Conservation (phyloP, 805 yeast species). For the Ogataea pignaliae region DNA sequence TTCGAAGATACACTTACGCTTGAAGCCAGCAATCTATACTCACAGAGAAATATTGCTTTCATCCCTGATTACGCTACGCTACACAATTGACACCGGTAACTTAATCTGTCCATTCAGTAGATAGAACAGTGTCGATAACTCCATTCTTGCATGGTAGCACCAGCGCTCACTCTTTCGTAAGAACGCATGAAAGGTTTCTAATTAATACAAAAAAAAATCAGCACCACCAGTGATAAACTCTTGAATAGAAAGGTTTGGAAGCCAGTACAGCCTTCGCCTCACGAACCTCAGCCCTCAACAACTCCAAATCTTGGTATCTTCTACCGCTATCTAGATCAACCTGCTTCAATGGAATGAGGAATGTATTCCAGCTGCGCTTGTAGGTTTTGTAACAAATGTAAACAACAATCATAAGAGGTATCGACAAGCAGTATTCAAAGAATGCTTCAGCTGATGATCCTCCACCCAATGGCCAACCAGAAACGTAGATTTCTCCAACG, state of each 20-base stretch:
- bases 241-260: slow-evolving; percentile 20
- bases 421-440: slow-evolving; percentile 49
- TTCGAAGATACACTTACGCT: too few relatives aligned
- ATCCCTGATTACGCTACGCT: too few relatives aligned
- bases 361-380: slow-evolving; percentile 12
- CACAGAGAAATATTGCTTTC: too few relatives aligned
- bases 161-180: too few relatives aligned
- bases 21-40: too few relatives aligned
- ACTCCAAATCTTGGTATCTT: slow-evolving; percentile 16
- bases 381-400: slow-evolving; percentile 29
- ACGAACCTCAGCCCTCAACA: slow-evolving; percentile 27
- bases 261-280: slow-evolving; percentile 44
- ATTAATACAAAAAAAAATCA: too few relatives aligned
- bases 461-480: slow-evolving; percentile 33
- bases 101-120: too few relatives aligned
- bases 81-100: too few relatives aligned
- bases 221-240: slow-evolving; percentile 44
- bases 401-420: slow-evolving; percentile 41
- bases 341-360: slow-evolving; percentile 32
- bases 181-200: too few relatives aligned
- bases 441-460: slow-evolving; percentile 33
- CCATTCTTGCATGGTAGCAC: too few relatives aligned
- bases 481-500: slow-evolving; percentile 37
- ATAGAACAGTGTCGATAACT: too few relatives aligned
- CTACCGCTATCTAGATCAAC: slow-evolving; percentile 35